Base-by-base conservation (phyloP, 2,329 filamentous ascomycete species). In the Magnaporthales sp. region DNA sequence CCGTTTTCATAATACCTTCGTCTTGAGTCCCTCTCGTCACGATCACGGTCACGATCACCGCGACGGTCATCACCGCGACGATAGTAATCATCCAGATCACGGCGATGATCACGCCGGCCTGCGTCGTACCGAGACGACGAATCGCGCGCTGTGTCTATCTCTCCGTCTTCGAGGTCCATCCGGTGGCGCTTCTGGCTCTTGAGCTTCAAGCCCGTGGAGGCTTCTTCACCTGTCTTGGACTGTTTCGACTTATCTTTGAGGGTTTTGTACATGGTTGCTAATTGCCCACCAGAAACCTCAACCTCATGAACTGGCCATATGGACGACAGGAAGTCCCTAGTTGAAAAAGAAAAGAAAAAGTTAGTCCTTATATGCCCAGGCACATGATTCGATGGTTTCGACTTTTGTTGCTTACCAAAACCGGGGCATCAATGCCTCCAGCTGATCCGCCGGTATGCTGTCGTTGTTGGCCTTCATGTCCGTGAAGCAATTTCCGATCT, bases 241-340 rank as follows among this genome's bases (percentile, higher is more conserved):
- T 70, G 71, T 62, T 72, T 72, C 66, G 77, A 75, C 68, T 76
- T 76, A 38, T 75, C 73, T 27, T 72, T 67, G 26, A 78, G 73
- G 7, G 75, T 73, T 31, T 74, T 71, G 69, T 76, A 78, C 76
- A 78, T 78, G 54, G 71, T 72, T 51, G 76, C 75, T 24, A 78
- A 73, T 64, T 75, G 73, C 69, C 73, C 72, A 24, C 77, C 77
- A 0, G 76, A 75, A 7, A 78, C 76, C 19, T 73, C 75, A 31
- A 76, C 73, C 6, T 78, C 75, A 29, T 75, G 75, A 27, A 78
- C 72, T 11, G 76, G 76, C 76, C 76, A 78, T 66, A 78, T 77
- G 8, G 76, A 77, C 4, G 76, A 77, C 66, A 78, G 66, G 66
- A 78, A 78, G 66, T 77, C 75, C 77, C 75, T 77, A 54, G 6